These are phyloP conservation scores for Phaeotremella skinneri DNA, from an alignment of 768 basidiomycete species.

Conservation along the genomic window DNA sequence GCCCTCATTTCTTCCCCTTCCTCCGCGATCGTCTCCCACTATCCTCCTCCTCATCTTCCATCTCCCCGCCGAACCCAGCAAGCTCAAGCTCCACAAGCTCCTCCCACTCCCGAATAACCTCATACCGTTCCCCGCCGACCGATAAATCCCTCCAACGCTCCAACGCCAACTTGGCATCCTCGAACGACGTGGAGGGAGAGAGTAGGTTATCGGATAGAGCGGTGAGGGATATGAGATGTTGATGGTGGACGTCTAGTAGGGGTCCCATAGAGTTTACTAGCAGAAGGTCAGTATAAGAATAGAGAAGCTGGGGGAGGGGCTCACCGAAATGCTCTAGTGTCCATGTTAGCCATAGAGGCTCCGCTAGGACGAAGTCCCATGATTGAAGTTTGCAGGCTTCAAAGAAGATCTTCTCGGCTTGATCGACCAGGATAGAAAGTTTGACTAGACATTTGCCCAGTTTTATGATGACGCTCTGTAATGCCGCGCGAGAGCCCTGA, in stretches of 20 bases:
- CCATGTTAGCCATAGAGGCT: constrained; percentile 44
- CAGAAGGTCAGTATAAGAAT: neutral
- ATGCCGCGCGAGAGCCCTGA: constrained; percentile 10
- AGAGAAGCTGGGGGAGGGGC: constrained; percentile 3
- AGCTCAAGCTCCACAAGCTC: constrained; percentile 38
- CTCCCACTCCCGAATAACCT: constrained; percentile 39
- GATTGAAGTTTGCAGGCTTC: constrained; percentile 27
- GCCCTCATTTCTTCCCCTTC: constrained; percentile 17
- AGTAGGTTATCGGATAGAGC: constrained; percentile 20
- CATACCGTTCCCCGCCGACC: constrained; percentile 27
- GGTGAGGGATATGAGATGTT: constrained; percentile 24
- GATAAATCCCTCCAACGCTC: constrained; percentile 38
- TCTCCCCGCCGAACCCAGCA: constrained; percentile 7
- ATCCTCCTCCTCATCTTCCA: constrained; percentile 21
- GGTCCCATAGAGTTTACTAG: constrained; percentile 36
- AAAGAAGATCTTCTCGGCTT: constrained; percentile 39
- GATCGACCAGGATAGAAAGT: constrained; percentile 32
- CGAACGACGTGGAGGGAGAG: constrained; percentile 29
- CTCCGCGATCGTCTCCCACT: constrained; percentile 2
- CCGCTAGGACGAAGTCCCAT: constrained; percentile 24
- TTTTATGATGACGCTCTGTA: constrained; percentile 33
- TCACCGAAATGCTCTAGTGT: constrained; percentile 39
- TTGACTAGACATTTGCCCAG: constrained; percentile 33
- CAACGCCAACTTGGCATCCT: constrained; percentile 33
- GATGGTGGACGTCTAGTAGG: constrained; percentile 25